Conservation (phyloP, 1,284 basidiomycete genomes). For the Neonothopanus nambi region DNA sequence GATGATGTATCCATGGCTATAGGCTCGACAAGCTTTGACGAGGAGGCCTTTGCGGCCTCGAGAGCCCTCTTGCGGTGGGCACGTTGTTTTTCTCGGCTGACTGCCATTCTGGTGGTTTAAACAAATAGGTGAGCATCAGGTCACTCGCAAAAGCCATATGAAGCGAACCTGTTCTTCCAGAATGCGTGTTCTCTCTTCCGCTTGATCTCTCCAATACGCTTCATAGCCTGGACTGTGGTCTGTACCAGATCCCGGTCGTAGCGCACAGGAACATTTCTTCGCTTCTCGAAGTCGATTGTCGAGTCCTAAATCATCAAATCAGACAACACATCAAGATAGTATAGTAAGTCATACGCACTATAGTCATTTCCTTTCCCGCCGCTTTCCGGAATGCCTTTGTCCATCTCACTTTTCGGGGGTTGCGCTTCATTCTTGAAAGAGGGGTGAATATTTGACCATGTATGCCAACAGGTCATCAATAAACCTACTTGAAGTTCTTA, state of each 20-base stretch:
- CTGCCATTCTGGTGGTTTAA: slow-evolving; percentile 81
- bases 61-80: slow-evolving; percentile 67
- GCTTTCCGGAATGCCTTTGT: slow-evolving; percentile 99
- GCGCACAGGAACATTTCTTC: slow-evolving; percentile 95
- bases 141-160: background rate
- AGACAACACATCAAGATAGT: background rate
- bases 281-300: slow-evolving; percentile 99
- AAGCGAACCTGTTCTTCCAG: slow-evolving; percentile 88
- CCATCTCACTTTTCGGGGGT: slow-evolving; percentile 99
- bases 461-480: background rate
- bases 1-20: slow-evolving; percentile 42
- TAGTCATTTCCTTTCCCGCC: slow-evolving; percentile 99
- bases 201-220: slow-evolving; percentile 93
- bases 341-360: slow-evolving; percentile 56
- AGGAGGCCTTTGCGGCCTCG: slow-evolving; percentile 55
- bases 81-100: slow-evolving; percentile 70
- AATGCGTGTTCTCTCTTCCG: slow-evolving; percentile 92
- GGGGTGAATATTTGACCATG: slow-evolving; percentile 1
- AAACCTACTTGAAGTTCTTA: slow-evolving; percentile 92
- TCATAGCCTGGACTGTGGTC: slow-evolving; percentile 97
- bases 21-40: slow-evolving; percentile 76
- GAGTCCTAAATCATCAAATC: slow-evolving; percentile 68
- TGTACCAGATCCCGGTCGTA: slow-evolving; percentile 95
- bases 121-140: background rate
- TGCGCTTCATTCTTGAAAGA: slow-evolving; percentile 90